Evolutionary conservation across 306 rosid species (phyloP).

Genomic region (Gastrolobium bilobum): DNA sequence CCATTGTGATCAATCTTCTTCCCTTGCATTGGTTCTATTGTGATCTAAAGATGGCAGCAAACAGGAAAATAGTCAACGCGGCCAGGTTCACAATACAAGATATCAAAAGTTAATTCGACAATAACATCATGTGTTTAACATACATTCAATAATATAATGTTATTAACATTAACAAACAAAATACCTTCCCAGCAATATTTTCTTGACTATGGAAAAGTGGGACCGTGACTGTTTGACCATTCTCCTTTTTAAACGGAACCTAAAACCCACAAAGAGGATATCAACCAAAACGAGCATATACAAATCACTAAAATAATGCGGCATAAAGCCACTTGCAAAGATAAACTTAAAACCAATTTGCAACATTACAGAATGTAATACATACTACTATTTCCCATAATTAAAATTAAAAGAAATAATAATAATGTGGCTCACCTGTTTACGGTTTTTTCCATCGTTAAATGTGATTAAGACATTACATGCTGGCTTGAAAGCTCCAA

Average conservation of each 20-base stretch:
- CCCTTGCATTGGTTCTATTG: conserved; percentile 94
- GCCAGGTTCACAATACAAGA: conserved; percentile 18
- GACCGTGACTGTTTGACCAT: conserved; percentile 82
- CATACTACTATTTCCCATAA: conserved; percentile 17
- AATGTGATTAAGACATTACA: conserved; percentile 84
- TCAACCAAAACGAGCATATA: conserved; percentile 17
- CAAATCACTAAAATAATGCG: conserved; percentile 10
- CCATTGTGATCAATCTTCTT: conserved; percentile 98
- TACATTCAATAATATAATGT: conserved; percentile 10
- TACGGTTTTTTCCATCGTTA: conserved; percentile 88
- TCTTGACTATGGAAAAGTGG: conserved; percentile 99
- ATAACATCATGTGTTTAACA: conserved; percentile 25
- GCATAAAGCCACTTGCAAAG: neutral
- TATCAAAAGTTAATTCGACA: conserved; percentile 11
- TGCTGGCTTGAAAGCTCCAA: conserved; percentile 99
- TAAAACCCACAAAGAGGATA: conserved; percentile 43
- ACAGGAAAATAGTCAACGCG: conserved; percentile 13
- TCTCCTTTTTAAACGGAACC: conserved; percentile 90
- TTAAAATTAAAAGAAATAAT: neutral
- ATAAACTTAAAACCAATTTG: too few relatives aligned
- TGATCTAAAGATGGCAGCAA: conserved; percentile 63
- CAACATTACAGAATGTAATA: conserved; percentile 26
- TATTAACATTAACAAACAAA: conserved; percentile 28
- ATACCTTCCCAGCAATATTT: conserved; percentile 96
- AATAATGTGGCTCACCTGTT: conserved; percentile 71